Evolutionary conservation across 2,329 filamentous ascomycete species (phyloP).

Genomic region (Fusarium dlaminii): DNA sequence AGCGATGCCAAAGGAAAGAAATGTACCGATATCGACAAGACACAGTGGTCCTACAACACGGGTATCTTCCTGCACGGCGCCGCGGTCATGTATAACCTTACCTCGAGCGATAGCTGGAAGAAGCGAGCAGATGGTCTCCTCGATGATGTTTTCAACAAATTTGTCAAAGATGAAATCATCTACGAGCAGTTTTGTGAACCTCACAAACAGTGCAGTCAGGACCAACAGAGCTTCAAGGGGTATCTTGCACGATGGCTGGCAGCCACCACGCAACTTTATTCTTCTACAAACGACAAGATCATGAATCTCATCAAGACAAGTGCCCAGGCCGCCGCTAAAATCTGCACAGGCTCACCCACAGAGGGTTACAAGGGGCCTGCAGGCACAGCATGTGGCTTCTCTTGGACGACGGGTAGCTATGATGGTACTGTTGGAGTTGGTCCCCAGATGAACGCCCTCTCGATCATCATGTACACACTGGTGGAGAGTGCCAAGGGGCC

Average conservation of each 20-base stretch:
- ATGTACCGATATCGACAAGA: slow-evolving; percentile 63
- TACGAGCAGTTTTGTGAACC: slow-evolving; percentile 75
- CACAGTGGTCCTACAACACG: slow-evolving; percentile 76
- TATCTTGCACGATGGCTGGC: slow-evolving; percentile 76
- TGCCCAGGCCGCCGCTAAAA: slow-evolving; percentile 61
- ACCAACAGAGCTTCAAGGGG: slow-evolving; percentile 80
- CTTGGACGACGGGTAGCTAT: slow-evolving; percentile 66
- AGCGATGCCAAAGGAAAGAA: slow-evolving; percentile 54
- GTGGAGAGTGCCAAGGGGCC: slow-evolving; percentile 55
- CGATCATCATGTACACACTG: slow-evolving; percentile 70
- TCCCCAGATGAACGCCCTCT: slow-evolving; percentile 74
- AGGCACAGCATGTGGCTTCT: slow-evolving; percentile 73
- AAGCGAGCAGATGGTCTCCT: slow-evolving; percentile 68
- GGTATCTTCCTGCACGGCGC: slow-evolving; percentile 72
- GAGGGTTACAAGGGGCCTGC: slow-evolving; percentile 59
- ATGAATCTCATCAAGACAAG: slow-evolving; percentile 60
- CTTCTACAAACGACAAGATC: slow-evolving; percentile 60
- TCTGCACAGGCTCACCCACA: slow-evolving; percentile 59
- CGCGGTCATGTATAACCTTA: slow-evolving; percentile 71
- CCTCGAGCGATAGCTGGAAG: slow-evolving; percentile 64
- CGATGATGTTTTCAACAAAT: slow-evolving; percentile 59
- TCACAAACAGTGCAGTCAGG: slow-evolving; percentile 69
- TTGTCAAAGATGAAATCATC: slow-evolving; percentile 65
- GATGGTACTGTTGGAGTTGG: slow-evolving; percentile 72
- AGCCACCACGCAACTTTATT: slow-evolving; percentile 63